A percentile compares a stretch with the other conserved stretches of the same genome.
Evolutionary conservation across 2,329 filamentous ascomycete species (phyloP).

Genomic region (Apiospora koreana): DNA sequence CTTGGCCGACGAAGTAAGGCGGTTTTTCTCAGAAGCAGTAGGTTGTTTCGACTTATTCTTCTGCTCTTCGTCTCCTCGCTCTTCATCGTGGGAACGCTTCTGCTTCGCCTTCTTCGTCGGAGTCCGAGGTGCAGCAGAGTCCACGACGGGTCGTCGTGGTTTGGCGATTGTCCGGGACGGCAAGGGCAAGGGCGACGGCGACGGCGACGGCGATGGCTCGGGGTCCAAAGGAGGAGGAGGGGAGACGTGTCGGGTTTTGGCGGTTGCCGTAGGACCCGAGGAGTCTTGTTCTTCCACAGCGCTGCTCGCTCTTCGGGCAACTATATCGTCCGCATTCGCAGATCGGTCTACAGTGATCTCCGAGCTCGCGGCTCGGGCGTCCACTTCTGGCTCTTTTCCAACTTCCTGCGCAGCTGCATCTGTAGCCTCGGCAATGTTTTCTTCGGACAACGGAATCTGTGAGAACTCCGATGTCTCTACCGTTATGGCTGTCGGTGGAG

Average conservation of each 20-base stretch:
- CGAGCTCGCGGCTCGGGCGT: background rate
- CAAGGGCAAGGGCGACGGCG: background rate
- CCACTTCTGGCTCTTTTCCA: background rate
- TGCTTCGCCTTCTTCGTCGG: background rate
- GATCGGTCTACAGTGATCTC: background rate
- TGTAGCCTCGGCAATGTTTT: background rate
- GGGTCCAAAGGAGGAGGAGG: background rate
- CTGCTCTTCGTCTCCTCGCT: background rate
- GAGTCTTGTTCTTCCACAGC: background rate
- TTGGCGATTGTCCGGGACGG: background rate
- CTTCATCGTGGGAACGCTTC: background rate
- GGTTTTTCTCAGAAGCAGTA: background rate
- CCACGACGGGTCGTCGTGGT: background rate
- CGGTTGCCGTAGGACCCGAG: background rate
- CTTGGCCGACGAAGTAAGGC: conserved; percentile 7
- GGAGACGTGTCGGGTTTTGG: background rate
- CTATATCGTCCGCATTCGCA: background rate
- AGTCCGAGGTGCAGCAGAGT: background rate
- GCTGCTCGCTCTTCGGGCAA: background rate
- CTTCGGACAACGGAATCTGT: background rate
- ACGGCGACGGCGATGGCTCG: background rate
- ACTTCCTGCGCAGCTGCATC: background rate
- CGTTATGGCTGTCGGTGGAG: background rate
- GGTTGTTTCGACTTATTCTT: background rate
- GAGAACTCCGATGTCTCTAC: background rate